Percentiles rank a stretch among this genome's conserved stretches.
Conservation (phyloP, 495 filamentous ascomycete genomes). For the Penicillium verhagenii region DNA sequence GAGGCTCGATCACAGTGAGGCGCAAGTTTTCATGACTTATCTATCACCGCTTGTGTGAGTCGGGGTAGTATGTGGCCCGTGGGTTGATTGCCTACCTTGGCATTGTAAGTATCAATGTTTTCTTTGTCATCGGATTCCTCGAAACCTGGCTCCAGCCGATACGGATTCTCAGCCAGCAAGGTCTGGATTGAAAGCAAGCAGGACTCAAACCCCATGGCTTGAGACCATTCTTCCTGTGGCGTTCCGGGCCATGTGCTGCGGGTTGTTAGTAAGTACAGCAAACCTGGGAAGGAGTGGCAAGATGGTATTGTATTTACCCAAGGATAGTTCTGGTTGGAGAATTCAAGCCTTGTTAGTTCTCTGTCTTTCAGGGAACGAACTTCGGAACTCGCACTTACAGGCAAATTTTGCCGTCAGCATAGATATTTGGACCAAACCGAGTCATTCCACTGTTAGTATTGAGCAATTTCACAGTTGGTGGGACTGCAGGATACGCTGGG, state of each 20-base stretch:
- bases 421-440: constrained; percentile 97
- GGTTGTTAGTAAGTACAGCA: background rate
- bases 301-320: constrained; percentile 58
- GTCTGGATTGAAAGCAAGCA: constrained; percentile 95
- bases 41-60: constrained; percentile 42
- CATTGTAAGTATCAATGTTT: constrained; percentile 75
- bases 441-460: constrained; percentile 87
- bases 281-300: background rate
- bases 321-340: constrained; percentile 70
- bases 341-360: too few relatives aligned
- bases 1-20: constrained; percentile 78
- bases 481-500: constrained; percentile 82
- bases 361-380: background rate
- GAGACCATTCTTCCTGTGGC: constrained; percentile 89
- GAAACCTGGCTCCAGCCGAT: constrained; percentile 94
- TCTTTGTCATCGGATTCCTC: constrained; percentile 78
- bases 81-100: constrained; percentile 60
- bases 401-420: constrained; percentile 86
- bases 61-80: background rate
- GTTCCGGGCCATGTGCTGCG: constrained; percentile 91
- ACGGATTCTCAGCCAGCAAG: constrained; percentile 89
- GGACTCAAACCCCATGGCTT: constrained; percentile 92
- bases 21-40: constrained; percentile 90
- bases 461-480: constrained; percentile 69
- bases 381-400: constrained; percentile 66